Evolutionary conservation across 805 yeast genomes (phyloP), one percentile per base, ranked within the genome.

Genomic region (Kregervanrija pseudodelftensis): DNA sequence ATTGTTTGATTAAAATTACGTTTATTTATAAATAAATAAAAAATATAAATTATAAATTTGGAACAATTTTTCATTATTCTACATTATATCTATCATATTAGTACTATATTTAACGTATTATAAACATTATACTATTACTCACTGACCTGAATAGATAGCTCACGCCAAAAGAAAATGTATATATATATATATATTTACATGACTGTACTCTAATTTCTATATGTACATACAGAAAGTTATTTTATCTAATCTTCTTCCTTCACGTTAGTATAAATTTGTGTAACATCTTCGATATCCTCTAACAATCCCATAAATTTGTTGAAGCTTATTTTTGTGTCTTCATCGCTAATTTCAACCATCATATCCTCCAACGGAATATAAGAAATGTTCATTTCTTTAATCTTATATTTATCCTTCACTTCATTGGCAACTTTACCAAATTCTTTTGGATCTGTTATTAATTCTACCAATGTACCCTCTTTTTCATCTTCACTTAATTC

Each of bases 261-360:
- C 52, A 77, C 68, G 59, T 88, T 91, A 30, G 86, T 75, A 65
- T 85, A 86, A 47, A 85, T 79, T 49, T 79, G 87, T 7, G 87
- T 79, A 15, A 91, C 85, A 54, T 93, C 98, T 41, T 83, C 88
- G n/a, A 88, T 67, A 32, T 81, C 87, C 43, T 87, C 95, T 39
- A 91, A 67, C 40, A 71, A 69, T 16, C 61, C 67, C 32, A 82
- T 61, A 33, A 89, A 77, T 56, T 79, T 84, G 12, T 73, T 73
- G 54, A 78, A 73, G 33, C 71, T 70, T 47, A 69, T 73, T 46
- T 63, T 68, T 8, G 71, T 64, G 3, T 79, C 88, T 22, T 69
- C 79, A 45, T 74, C 71, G 0, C 71, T 69, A 30, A 82, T 73
- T 10, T 70, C 74, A 3, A 79, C 80, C 49, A 68, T 65, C 54